Base-by-base conservation (phyloP, 225 moss, liverwort and hornwort genomes). In the Takakia lepidozioides region DNA sequence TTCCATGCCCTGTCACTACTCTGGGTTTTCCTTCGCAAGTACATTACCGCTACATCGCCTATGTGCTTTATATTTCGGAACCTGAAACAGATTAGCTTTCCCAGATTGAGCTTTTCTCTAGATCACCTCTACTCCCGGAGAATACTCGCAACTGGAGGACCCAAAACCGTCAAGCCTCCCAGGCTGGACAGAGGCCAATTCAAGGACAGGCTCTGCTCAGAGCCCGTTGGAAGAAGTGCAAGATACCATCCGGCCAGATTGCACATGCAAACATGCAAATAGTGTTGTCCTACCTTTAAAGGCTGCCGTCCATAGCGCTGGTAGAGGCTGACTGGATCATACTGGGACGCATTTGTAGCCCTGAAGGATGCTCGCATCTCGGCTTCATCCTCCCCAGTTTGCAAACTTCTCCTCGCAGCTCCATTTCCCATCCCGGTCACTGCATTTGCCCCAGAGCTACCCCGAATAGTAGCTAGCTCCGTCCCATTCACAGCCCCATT, bases 321-420 rank as follows among this genome's bases (percentile, higher is more conserved):
- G 13, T 69, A 70, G 19, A 79, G 50, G 49, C 52, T 20, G 32
- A 41, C 38, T 9, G 78, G 59, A 54, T 79, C 69, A 29, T 79
- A 79, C 52, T 66, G 69, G 38, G 57, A 11, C 27, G 29, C 69
- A 19, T 48, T 57, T 22, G 28, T 53, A 40, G 62, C 78, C 62
- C 78, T 65, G 43, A 70, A 59, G 47, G 66, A 32, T 19, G 78
- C 78, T 8, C 78, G 73, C 10, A 55, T 55, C 49, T 79, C 78
- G 28, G 78, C 78, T 40, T 62, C 62, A 37, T 60, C 69, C 11
- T 41, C 20, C 20, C 66, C 62, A 19, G 37, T 49, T 45, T 56
- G 25, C 38, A 36, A 59, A 44, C 38, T 19, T 52, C 38, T 55
- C 52, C 44, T 36, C 22, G 55, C 22, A 45, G 49, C 20, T 41